Evolutionary conservation across 2,329 filamentous ascomycete species (phyloP).

Genomic region (Penicillium sp.): DNA sequence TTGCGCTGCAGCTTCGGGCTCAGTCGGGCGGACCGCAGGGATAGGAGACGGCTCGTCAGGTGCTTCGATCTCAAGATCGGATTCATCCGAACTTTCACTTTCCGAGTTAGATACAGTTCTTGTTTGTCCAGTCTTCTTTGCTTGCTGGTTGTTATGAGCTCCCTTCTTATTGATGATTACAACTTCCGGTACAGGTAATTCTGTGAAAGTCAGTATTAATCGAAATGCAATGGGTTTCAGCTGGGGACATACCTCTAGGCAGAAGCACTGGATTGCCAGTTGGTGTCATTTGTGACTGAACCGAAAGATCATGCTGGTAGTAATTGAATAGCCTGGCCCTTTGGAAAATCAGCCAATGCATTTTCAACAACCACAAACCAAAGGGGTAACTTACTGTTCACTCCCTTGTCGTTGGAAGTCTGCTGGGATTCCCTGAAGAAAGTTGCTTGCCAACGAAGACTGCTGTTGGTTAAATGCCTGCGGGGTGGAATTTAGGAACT

Average conservation of each 20-base stretch:
- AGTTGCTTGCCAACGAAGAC: slow-evolving; percentile 25
- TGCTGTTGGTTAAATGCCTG: slow-evolving; percentile 25
- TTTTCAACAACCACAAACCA: neutral
- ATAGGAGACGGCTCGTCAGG: slow-evolving; percentile 56
- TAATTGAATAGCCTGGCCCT: slow-evolving; percentile 23
- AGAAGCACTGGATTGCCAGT: neutral
- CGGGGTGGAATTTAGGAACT: slow-evolving; percentile 33
- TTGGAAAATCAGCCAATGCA: neutral
- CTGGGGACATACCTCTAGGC: neutral
- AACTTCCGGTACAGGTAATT: slow-evolving; percentile 8
- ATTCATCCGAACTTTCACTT: slow-evolving; percentile 51
- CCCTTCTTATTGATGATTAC: slow-evolving; percentile 19
- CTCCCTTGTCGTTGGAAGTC: slow-evolving; percentile 28
- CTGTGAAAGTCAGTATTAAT: neutral
- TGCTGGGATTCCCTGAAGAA: slow-evolving; percentile 28
- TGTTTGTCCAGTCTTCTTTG: slow-evolving; percentile 14
- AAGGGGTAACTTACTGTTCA: slow-evolving; percentile 24
- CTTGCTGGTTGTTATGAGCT: slow-evolving; percentile 22
- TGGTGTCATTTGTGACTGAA: slow-evolving; percentile 21
- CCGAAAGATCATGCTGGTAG: slow-evolving; percentile 28
- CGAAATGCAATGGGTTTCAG: neutral
- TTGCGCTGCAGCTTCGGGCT: slow-evolving; percentile 52
- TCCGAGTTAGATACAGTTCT: slow-evolving; percentile 39
- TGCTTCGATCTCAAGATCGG: slow-evolving; percentile 51
- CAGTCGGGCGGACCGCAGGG: slow-evolving; percentile 51